Percentiles rank a stretch among this genome's conserved stretches.
phyloP scores from a whole-genome alignment of 1,139 yeast species.

The Scheffersomyces cryptocercus region DNA sequence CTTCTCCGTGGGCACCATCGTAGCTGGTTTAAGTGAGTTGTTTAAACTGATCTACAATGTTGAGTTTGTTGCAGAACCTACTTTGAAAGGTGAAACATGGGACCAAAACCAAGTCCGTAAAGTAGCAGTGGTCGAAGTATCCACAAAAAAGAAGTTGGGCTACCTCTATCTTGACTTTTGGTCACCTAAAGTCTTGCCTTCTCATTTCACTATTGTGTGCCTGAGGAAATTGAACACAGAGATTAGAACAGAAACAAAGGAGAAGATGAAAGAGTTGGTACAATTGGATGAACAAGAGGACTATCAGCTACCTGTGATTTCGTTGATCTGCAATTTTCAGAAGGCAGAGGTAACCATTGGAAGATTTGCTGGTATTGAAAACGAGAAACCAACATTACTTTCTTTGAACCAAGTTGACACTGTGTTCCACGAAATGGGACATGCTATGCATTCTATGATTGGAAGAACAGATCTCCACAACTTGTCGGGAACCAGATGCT shows the following conservation, averaged over 20 bases:
- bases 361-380: constrained; percentile 28
- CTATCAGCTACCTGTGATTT: constrained; percentile 86
- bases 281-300: constrained; percentile 51
- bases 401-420: constrained; percentile 86
- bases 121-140: constrained; percentile 56
- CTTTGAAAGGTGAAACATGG: constrained; percentile 85
- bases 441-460: constrained; percentile 96
- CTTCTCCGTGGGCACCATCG: constrained; percentile 83
- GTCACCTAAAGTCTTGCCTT: constrained; percentile 61
- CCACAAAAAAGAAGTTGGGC: constrained; percentile 32
- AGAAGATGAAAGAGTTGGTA: constrained; percentile 39
- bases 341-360: constrained; percentile 24
- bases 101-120: constrained; percentile 77
- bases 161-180: constrained; percentile 48
- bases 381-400: constrained; percentile 46
- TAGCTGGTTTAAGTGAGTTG: constrained; percentile 77
- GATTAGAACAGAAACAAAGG: constrained; percentile 27
- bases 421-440: constrained; percentile 98
- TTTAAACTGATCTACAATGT: constrained; percentile 77
- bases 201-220: constrained; percentile 97
- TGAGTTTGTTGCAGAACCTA: constrained; percentile 64
- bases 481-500: constrained; percentile 92
- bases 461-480: constrained; percentile 90
- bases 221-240: constrained; percentile 55
- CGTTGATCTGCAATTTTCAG: constrained; percentile 84